phyloP scores from a whole-genome alignment of 2,329 filamentous ascomycete genomes.

The Cyphellophora europaea region DNA sequence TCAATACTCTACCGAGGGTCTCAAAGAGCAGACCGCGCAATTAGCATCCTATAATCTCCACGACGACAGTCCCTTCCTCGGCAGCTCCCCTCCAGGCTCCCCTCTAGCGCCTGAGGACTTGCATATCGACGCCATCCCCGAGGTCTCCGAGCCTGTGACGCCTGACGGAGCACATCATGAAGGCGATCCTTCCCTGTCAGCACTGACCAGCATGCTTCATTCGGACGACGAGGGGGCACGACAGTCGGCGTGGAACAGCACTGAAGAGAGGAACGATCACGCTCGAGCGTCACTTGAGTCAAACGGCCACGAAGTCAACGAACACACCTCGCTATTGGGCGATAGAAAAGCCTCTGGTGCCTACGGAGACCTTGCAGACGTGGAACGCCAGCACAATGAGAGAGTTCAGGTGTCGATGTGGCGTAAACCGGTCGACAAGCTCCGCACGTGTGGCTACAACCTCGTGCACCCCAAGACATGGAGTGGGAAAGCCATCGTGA shows the following conservation, averaged over 20 bases:
- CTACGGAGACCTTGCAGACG: constrained; percentile 17
- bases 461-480: constrained; percentile 59
- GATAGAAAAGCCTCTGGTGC: constrained; percentile 11
- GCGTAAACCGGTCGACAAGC: constrained; percentile 5
- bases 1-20: constrained; percentile 63
- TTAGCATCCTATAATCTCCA: constrained; percentile 73
- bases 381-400: constrained; percentile 20
- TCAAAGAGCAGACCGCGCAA: constrained; percentile 80
- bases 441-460: constrained; percentile 10
- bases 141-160: constrained; percentile 51
- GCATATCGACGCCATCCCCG: constrained; percentile 43
- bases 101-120: constrained; percentile 12
- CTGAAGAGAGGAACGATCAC: too few species aligned
- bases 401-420: constrained; percentile 2
- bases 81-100: constrained; percentile 10
- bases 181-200: constrained; percentile 32
- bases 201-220: constrained; percentile 42
- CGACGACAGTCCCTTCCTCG: constrained; percentile 28
- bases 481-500: constrained; percentile 57
- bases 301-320: constrained; percentile 17
- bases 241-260: too few species aligned
- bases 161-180: constrained; percentile 29
- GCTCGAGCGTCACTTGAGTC: background rate
- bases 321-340: constrained; percentile 15
- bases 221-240: too few species aligned